Conservation (phyloP, 805 yeast genomes). For the Lipomyces kockii region DNA sequence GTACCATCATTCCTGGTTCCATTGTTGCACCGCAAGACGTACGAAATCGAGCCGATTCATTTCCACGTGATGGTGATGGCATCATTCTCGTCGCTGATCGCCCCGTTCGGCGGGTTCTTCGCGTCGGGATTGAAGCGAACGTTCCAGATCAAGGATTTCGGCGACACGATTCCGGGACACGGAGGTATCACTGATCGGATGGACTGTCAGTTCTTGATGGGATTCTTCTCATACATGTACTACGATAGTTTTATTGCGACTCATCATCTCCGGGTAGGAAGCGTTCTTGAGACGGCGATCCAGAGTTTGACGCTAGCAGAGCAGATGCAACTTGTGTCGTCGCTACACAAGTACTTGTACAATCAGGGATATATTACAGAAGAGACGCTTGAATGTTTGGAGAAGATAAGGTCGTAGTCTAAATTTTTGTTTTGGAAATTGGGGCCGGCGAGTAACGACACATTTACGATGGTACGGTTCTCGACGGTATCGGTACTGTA, state of each 20-base stretch:
- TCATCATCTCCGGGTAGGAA: conserved; percentile 63
- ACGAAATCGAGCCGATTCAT: conserved; percentile 71
- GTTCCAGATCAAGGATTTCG: conserved; percentile 94
- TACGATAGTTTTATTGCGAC: conserved; percentile 85
- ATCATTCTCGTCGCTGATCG: conserved; percentile 93
- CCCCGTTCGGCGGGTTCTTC: conserved; percentile 98
- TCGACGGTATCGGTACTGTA: too few relatives aligned
- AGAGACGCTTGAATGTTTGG: conserved; percentile 35
- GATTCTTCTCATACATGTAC: conserved; percentile 88
- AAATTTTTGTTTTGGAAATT: background rate
- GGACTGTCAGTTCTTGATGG: conserved; percentile 98
- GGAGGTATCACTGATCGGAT: conserved; percentile 98
- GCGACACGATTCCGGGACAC: conserved; percentile 98
- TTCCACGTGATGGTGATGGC: conserved; percentile 86
- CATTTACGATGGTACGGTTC: too few relatives aligned
- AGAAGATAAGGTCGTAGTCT: conserved; percentile 1
- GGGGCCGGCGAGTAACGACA: background rate
- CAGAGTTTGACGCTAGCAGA: conserved; percentile 70
- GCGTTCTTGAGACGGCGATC: conserved; percentile 74
- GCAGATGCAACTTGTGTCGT: conserved; percentile 62
- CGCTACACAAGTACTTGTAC: conserved; percentile 60
- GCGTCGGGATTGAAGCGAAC: conserved; percentile 98
- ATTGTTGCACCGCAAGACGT: conserved; percentile 44
- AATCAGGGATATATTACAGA: conserved; percentile 40
- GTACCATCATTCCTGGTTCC: conserved; percentile 71